Percentiles rank a stretch among this genome's conserved stretches.
phyloP scores from a whole-genome alignment of 257 asterid species.

The Lithospermum erythrorhizon region DNA sequence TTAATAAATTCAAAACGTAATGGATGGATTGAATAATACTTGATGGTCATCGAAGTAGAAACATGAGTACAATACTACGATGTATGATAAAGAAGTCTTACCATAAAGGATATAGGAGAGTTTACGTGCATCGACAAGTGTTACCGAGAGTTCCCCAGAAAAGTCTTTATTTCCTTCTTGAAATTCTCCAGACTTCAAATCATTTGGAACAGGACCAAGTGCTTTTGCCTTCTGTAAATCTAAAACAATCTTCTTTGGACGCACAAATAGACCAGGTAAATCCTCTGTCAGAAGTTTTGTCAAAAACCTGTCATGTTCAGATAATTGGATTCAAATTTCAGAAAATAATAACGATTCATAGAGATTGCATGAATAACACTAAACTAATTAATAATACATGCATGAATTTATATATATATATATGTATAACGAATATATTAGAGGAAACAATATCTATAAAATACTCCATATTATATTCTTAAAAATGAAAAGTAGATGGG shows the following conservation, averaged over 20 bases:
- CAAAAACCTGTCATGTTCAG: conserved; percentile 53
- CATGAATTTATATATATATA: too few relatives aligned
- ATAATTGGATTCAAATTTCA: conserved; percentile 6
- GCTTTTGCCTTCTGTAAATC: conserved; percentile 83
- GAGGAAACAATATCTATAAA: neutral
- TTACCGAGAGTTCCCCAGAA: conserved; percentile 86
- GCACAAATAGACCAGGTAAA: conserved; percentile 85
- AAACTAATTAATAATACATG: neutral
- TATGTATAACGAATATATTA: too few relatives aligned
- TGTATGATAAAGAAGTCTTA: conserved; percentile 15
- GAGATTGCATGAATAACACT: neutral
- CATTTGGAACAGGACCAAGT: conserved; percentile 48
- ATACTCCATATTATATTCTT: neutral
- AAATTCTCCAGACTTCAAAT: conserved; percentile 37
- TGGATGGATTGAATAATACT: neutral
- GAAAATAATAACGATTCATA: neutral
- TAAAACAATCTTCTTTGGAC: conserved; percentile 85
- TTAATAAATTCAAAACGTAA: neutral
- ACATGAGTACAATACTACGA: neutral
- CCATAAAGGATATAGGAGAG: conserved; percentile 79
- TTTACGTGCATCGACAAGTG: conserved; percentile 88
- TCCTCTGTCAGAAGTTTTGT: conserved; percentile 89
- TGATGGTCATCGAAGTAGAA: neutral
- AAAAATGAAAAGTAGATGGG: neutral
- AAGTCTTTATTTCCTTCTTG: conserved; percentile 78